phyloP scores from a whole-genome alignment of 805 yeast genomes.

The Yarrowia bubula region DNA sequence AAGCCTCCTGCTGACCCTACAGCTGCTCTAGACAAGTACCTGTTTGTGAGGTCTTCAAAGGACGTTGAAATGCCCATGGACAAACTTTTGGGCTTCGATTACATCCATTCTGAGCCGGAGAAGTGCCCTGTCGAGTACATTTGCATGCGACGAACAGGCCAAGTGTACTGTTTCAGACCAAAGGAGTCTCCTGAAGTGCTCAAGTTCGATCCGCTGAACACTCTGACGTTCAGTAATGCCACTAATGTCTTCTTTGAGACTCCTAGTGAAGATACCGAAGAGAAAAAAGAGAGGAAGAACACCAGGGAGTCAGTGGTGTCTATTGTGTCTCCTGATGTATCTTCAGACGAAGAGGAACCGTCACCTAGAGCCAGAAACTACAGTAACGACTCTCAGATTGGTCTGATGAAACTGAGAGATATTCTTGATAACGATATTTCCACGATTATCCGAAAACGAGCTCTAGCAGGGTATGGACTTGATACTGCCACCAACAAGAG shows the following conservation, averaged over 20 bases:
- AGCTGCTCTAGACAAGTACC: neutral
- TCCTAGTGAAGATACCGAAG: neutral
- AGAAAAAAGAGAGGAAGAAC: neutral
- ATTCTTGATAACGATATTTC: constrained; percentile 58
- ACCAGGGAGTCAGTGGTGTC: constrained; percentile 2
- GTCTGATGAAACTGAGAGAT: constrained; percentile 17
- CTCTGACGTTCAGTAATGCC: constrained; percentile 34
- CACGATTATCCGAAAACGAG: constrained; percentile 66
- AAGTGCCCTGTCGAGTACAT: constrained; percentile 52
- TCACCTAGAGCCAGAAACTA: neutral
- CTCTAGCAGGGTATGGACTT: constrained; percentile 67
- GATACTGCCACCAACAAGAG: constrained; percentile 64
- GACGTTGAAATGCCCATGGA: constrained; percentile 19
- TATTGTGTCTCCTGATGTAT: neutral
- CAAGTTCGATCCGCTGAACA: constrained; percentile 58
- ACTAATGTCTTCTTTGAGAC: constrained; percentile 26
- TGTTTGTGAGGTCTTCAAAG: neutral
- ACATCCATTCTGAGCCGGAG: constrained; percentile 15
- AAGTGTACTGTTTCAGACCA: constrained; percentile 75
- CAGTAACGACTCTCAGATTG: constrained; percentile 19
- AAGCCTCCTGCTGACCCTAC: constrained; percentile 5
- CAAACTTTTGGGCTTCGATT: constrained; percentile 11
- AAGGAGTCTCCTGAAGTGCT: constrained; percentile 62
- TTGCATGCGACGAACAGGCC: constrained; percentile 90
- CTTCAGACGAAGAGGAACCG: constrained; percentile 16